Conservation (phyloP, 2,329 filamentous ascomycete species). For the Cercospora janseana region DNA sequence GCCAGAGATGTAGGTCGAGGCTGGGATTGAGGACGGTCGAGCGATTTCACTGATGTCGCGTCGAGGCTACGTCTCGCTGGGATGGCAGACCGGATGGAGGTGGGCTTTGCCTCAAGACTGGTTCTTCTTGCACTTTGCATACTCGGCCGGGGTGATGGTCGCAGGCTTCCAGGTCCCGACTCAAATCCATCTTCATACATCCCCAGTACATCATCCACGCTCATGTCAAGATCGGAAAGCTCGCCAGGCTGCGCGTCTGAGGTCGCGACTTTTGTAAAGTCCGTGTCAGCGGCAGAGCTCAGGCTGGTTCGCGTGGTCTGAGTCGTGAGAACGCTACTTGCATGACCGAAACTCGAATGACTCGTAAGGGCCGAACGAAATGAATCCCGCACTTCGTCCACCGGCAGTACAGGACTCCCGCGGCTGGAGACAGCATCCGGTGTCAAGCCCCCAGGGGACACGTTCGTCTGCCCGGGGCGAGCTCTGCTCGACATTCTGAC, state of each 20-base stretch:
- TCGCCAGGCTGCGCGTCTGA: constrained; percentile 40
- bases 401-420: constrained; percentile 14
- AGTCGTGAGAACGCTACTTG: constrained; percentile 64
- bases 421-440: constrained; percentile 16
- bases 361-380: constrained; percentile 60
- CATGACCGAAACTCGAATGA: constrained; percentile 56
- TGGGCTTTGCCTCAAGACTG: constrained; percentile 19
- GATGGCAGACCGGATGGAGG: constrained; percentile 23
- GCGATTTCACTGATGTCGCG: constrained; percentile 20
- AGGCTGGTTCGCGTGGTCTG: constrained; percentile 83
- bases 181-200: constrained; percentile 60
- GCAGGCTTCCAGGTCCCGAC: constrained; percentile 30
- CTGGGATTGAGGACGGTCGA: constrained; percentile 28
- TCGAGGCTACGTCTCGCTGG: constrained; percentile 24
- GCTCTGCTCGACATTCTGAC: constrained; percentile 19
- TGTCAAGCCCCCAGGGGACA: constrained; percentile 13
- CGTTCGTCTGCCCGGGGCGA: constrained; percentile 10
- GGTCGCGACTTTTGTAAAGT: constrained; percentile 60
- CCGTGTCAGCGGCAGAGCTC: constrained; percentile 62
- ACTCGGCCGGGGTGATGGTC: constrained; percentile 25
- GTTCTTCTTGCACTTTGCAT: constrained; percentile 16
- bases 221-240: constrained; percentile 49
- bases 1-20: constrained; percentile 14
- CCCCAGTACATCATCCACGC: constrained; percentile 60
- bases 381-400: constrained; percentile 53